Evolutionary conservation across 768 basidiomycete species (phyloP).

Genomic region (Amanita polypyramis): DNA sequence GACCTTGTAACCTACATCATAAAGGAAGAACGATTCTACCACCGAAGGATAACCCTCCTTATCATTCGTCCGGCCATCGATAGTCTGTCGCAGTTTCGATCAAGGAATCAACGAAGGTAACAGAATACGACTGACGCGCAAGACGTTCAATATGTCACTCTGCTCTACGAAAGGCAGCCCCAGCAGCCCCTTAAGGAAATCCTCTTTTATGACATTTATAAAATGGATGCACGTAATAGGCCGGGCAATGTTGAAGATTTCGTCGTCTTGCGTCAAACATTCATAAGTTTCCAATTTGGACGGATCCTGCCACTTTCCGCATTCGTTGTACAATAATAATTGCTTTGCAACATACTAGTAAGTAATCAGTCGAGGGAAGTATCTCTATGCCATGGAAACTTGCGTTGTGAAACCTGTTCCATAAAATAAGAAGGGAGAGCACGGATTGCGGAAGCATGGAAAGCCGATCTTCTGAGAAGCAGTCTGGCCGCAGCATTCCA

Average conservation of each 20-base stretch:
- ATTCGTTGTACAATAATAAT: conserved; percentile 12
- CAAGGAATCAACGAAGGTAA: not conserved
- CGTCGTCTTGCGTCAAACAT: conserved; percentile 13
- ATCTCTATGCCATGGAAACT: conserved; percentile 1
- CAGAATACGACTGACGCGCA: conserved; percentile 6
- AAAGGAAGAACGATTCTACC: conserved; percentile 11
- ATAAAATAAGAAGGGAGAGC: conserved; percentile 13
- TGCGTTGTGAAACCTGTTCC: conserved; percentile 18
- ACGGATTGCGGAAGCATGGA: conserved; percentile 11
- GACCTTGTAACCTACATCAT: conserved; percentile 9
- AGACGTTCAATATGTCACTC: conserved; percentile 10
- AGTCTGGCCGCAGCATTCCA: conserved; percentile 16
- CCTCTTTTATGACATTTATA: conserved; percentile 16
- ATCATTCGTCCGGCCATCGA: conserved; percentile 6
- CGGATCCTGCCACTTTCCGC: conserved; percentile 13
- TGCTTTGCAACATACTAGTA: conserved; percentile 13
- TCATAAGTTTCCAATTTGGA: not conserved
- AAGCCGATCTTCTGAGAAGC: conserved; percentile 13
- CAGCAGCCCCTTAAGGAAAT: conserved; percentile 17
- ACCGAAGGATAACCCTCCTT: conserved; percentile 11
- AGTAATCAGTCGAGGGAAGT: not conserved
- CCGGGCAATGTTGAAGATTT: conserved; percentile 17
- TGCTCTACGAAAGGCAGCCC: conserved; percentile 13
- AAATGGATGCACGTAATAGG: conserved; percentile 18
- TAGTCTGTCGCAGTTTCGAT: not conserved